Base-by-base conservation (phyloP, 495 filamentous ascomycete species). In the Penicillium bialowiezense region DNA sequence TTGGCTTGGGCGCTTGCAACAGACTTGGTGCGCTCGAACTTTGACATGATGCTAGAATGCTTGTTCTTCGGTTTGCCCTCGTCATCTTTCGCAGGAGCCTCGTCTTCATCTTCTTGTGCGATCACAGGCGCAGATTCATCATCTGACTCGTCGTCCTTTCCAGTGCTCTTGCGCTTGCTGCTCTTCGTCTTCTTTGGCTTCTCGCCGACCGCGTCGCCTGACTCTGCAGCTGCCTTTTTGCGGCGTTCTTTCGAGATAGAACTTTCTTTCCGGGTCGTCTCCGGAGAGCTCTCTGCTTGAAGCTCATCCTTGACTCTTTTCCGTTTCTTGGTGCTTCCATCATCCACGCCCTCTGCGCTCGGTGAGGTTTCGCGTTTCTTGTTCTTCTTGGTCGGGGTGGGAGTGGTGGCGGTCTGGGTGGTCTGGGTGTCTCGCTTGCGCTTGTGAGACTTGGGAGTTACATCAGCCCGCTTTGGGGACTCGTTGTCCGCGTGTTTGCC, bases 31-130 rank as follows among this genome's bases (percentile, higher is more conserved):
- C 67, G 63, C 46, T 76, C 66, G 50, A 76, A 77, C 48, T 74
- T 79, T 12, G 69, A 70, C 24, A 73, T 33, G 12, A 79, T 67
- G 3, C 65, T 64, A 1, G 72, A 63, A 50, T 75, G 70, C 44
- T 76, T 73, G 41, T 59, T 53, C 35, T 63, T 69, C 6, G 48
- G 17, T n/a, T 69, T 57, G 14, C 54, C 34, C 34, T 51, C 36
- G 23, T 41, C 47, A 14, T 15, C 15, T 17, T 52, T 42, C 9
- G 20, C 7, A 2, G 57, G 50, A 7, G 44, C 41, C 7, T 55
- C 37, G 13, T 49, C 41, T 17, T 57, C 43, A 5, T 49, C 21
- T 9, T 35, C 23, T 23, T 48, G 35, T 47, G 40, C 20, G 32
- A 15, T 60, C 44, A 60, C 35, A 64, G 54, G 14, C 41, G 51